Evolutionary conservation across 176 grass and related monocot genomes (phyloP), one percentile per base, ranked within the genome.

Genomic region (Raddia distichophylla): DNA sequence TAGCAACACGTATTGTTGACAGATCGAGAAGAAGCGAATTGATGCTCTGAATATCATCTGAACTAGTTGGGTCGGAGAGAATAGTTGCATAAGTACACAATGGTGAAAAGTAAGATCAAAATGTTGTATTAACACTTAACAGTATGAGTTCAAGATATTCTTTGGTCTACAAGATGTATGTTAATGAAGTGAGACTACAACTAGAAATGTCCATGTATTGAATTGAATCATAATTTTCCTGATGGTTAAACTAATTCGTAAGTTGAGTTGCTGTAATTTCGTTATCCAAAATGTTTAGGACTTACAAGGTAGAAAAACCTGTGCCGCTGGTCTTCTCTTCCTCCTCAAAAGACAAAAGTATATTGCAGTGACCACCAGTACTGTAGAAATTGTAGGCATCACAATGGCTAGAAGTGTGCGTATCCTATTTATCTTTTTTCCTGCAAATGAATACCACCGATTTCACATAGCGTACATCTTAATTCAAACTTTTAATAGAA

Each of bases 1-100:
- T 93, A 14, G 84, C 91, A 67, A 17, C 46, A 45, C 66, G 53
- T 32, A 93, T 10, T 67, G 80, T 87, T n/a, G 83, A 63, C 22
- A 87, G 70, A 71, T 84, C 65, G 6, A 84, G 52, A 4, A 93
- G 22, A 71, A 93, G 69, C 45, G 81, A 84, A 18, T 87, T 71
- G 8, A 75, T 56, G 27, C 65, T 75, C 22, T 60, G 7, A 40
- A 84, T 89, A 10, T 74, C 56, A 6, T 93, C 70, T 42, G 74
- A 48, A n/a, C 52, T 69, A 74, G 63, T 45, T 53, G 69, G 60
- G 69, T 84, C 87, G 87, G 47, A 62, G 42, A 32, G 27, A 7
- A 80, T 12, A 83, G n/a, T n/a, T n/a, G n/a, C n/a, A n/a, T n/a
- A n/a, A n/a, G 46, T 18, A 61, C 16, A 18, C 11, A 22, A 55